phyloP scores from a whole-genome alignment of 192 early-diverging fungal genomes.

The Mortierella antarctica region DNA sequence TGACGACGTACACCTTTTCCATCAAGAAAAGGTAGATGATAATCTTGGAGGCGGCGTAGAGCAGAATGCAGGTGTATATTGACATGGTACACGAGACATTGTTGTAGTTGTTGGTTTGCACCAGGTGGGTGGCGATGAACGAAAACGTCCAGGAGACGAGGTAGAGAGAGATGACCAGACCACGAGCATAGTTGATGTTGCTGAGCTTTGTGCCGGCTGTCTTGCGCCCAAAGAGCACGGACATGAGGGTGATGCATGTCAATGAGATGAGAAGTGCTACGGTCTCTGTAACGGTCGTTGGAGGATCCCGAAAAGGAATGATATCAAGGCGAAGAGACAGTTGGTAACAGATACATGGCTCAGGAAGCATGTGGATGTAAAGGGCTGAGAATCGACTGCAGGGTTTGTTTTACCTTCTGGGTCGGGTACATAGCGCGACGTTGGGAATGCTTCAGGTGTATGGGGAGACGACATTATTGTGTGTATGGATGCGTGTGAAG shows the following conservation, averaged over 20 bases:
- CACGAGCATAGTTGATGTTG: conserved; percentile 50
- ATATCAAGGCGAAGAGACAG: too few species aligned
- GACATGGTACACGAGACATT: conserved; percentile 40
- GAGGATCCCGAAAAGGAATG: not conserved
- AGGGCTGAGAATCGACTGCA: not conserved
- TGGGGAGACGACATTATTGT: not conserved
- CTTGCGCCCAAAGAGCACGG: conserved; percentile 19
- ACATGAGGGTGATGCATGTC: conserved; percentile 23
- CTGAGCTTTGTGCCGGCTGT: conserved; percentile 12
- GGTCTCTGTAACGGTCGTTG: not conserved
- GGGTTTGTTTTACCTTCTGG: not conserved
- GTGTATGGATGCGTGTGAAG: not conserved
- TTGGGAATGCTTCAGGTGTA: not conserved
- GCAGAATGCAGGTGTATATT: conserved; percentile 36
- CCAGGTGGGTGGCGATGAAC: conserved; percentile 31
- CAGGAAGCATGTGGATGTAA: not conserved
- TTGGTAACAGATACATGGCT: too few species aligned
- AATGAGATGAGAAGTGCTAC: conserved; percentile 20
- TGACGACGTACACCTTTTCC: conserved; percentile 43
- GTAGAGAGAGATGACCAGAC: conserved; percentile 52
- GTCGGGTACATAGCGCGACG: not conserved
- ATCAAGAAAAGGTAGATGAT: conserved; percentile 57
- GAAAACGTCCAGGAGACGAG: conserved; percentile 55
- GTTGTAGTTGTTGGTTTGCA: conserved; percentile 24
- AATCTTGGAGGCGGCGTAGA: conserved; percentile 53